Percentiles rank a stretch among this genome's conserved stretches.
Evolutionary conservation across 225 moss, liverwort and hornwort species (phyloP).

Genomic region (Sphagnum tenellum): DNA sequence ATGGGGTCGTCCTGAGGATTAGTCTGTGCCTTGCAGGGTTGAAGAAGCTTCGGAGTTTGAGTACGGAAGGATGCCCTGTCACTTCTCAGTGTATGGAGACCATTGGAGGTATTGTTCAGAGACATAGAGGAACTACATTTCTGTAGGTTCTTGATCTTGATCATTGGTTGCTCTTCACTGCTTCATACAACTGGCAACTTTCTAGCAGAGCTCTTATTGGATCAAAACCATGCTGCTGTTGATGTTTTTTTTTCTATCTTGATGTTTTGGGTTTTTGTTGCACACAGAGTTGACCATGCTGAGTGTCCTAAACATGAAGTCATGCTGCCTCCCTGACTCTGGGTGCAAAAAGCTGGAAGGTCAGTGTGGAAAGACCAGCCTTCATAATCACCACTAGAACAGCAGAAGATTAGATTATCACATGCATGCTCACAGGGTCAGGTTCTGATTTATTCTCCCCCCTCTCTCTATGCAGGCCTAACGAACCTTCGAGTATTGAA

Average conservation of each 20-base stretch:
- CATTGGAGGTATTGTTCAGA: conserved; percentile 37
- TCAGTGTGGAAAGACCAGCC: conserved; percentile 4
- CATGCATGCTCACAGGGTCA: too few relatives aligned
- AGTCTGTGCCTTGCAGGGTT: conserved; percentile 35
- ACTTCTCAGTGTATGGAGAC: conserved; percentile 66
- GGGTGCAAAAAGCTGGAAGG: conserved; percentile 75
- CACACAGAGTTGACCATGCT: conserved; percentile 52
- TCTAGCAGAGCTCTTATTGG: too few relatives aligned
- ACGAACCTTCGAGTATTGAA: conserved; percentile 47
- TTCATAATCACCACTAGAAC: too few relatives aligned
- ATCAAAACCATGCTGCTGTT: too few relatives aligned
- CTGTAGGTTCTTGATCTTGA: too few relatives aligned
- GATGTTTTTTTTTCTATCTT: neutral
- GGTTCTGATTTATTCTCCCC: too few relatives aligned
- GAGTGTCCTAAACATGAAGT: conserved; percentile 57
- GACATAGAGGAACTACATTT: too few relatives aligned
- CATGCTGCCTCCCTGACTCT: conserved; percentile 53
- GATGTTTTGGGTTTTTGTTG: conserved; percentile 1
- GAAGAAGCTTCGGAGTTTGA: conserved; percentile 57
- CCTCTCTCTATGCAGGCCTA: conserved; percentile 32
- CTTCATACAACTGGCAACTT: too few relatives aligned
- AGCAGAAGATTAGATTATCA: too few relatives aligned
- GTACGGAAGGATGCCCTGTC: conserved; percentile 93
- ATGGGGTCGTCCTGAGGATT: neutral
- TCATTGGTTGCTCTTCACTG: too few relatives aligned